Base-by-base conservation (phyloP, 2,329 filamentous ascomycete genomes). In the Clarireedia sp. region DNA sequence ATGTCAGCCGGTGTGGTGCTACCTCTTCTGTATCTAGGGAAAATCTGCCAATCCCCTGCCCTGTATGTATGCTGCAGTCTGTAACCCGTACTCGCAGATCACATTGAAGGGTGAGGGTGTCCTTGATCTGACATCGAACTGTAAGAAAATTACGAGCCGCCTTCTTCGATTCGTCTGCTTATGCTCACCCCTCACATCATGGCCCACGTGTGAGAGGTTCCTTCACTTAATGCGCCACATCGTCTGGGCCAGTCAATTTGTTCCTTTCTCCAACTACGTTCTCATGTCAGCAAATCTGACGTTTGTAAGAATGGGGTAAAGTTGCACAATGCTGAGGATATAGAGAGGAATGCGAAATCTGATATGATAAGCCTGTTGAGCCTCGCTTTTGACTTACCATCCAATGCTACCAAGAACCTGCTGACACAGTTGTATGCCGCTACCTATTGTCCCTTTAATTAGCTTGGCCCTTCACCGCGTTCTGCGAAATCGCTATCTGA, bases 381-480 rank as follows among this genome's bases (percentile, higher is more conserved):
- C 21, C 48, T 41, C 17, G 38, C 12, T 10, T 41, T 44, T 14
- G 17, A 73, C 80, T 70, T 72, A 84, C 82, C 87, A 72, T 95
- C 85, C 55, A 95, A 70, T 14, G 89, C 89, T 19, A 95, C 89
- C 62, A 95, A 70, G 63, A 95, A 91, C 29, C 89, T 79, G 69
- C 86, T 90, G 16, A 95, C 89, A 67, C 87, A 91, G 68, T 95
- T 95, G 69, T 95, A 95, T 54, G 81, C 83, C 12, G 87, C 87
- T 62, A 89, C 80, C 66, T 68, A 52, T 54, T 45, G 17, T 49
- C 21, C 37, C 12, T 24, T 12, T 17, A 5, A 19, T 54, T 50
- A 50, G 45, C 23, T 24, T 43, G 29, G 17, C 6, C 17, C 38
- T 14, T 23, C 44, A 36, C 12, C 16, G 12, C n/a, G 24, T 38